Conservation (phyloP, 2,329 filamentous ascomycete species). For the Fusarium papillatum region DNA sequence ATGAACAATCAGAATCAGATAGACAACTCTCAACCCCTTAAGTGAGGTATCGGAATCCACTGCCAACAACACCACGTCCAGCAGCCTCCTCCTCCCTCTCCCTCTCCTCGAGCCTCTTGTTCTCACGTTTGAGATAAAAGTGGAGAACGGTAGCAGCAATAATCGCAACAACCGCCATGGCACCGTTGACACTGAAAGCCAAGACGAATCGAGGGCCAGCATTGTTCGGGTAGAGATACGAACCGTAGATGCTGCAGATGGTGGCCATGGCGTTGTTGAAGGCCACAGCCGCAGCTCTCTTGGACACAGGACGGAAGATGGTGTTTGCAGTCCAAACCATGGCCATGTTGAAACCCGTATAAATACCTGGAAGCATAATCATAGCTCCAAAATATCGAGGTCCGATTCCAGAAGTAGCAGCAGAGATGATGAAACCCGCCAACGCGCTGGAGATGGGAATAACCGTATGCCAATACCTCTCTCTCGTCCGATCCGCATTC, state of each 20-base stretch:
- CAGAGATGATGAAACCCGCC: slow-evolving; percentile 6
- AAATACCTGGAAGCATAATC: slow-evolving; percentile 13
- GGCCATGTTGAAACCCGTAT: slow-evolving; percentile 7
- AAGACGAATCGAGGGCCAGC: neutral
- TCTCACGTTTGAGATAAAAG: slow-evolving; percentile 8
- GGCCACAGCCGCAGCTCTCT: slow-evolving; percentile 9
- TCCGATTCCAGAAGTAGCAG: neutral
- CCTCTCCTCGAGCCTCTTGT: neutral
- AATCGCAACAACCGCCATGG: slow-evolving; percentile 1
- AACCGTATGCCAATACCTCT: slow-evolving; percentile 60
- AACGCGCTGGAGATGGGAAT: slow-evolving; percentile 33
- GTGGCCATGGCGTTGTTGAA: slow-evolving; percentile 8
- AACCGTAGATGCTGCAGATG: slow-evolving; percentile 3
- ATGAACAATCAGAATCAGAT: neutral
- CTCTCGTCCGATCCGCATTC: slow-evolving; percentile 58
- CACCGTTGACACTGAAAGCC: slow-evolving; percentile 3
- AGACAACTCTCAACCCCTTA: neutral
- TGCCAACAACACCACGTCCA: neutral
- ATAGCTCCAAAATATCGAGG: slow-evolving; percentile 9
- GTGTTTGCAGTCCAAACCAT: slow-evolving; percentile 15
- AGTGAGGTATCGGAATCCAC: slow-evolving; percentile 6
- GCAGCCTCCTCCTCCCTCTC: slow-evolving; percentile 2
- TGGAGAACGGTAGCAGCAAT: neutral
- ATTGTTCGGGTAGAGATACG: neutral
- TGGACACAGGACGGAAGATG: neutral